Percentiles rank a stretch among this genome's conserved stretches.
Evolutionary conservation across 2,329 filamentous ascomycete genomes (phyloP).

Genomic region (Ascosphaera aggregata): DNA sequence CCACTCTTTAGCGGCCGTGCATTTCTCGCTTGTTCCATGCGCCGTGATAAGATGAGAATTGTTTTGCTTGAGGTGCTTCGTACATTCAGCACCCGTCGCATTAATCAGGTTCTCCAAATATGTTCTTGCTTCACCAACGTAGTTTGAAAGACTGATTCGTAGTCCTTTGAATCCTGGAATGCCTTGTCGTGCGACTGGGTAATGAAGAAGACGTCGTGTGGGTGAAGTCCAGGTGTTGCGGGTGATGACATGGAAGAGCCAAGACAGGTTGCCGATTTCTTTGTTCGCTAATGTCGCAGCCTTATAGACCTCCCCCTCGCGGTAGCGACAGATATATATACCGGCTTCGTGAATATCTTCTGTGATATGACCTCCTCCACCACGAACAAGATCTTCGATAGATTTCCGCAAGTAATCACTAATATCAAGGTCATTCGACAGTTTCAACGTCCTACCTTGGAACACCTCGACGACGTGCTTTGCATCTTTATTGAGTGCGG

Average conservation of each 20-base stretch:
- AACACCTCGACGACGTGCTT: conserved; percentile 47
- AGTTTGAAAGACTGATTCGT: conserved; percentile 83
- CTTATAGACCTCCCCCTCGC: conserved; percentile 57
- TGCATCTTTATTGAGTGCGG: conserved; percentile 10
- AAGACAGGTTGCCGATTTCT: conserved; percentile 75
- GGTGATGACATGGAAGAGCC: conserved; percentile 83
- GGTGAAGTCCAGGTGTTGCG: conserved; percentile 78
- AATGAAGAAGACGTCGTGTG: conserved; percentile 62
- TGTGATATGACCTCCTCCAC: conserved; percentile 48
- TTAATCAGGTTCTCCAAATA: conserved; percentile 83
- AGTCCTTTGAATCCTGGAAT: conserved; percentile 56
- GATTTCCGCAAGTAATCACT: conserved; percentile 40
- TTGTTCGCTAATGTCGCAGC: conserved; percentile 53
- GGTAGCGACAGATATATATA: conserved; percentile 70
- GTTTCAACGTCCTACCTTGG: conserved; percentile 48
- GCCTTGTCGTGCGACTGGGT: conserved; percentile 55
- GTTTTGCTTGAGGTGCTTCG: conserved; percentile 82
- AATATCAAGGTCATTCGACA: conserved; percentile 52
- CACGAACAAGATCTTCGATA: conserved; percentile 44
- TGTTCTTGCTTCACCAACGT: conserved; percentile 76
- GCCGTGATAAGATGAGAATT: conserved; percentile 94
- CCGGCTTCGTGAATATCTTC: conserved; percentile 44
- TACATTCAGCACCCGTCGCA: conserved; percentile 68
- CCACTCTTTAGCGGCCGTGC: conserved; percentile 79
- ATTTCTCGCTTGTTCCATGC: conserved; percentile 77